Evolutionary conservation across 129 eudicot genomes (phyloP).

Genomic region (Flaveria sonorensis): DNA sequence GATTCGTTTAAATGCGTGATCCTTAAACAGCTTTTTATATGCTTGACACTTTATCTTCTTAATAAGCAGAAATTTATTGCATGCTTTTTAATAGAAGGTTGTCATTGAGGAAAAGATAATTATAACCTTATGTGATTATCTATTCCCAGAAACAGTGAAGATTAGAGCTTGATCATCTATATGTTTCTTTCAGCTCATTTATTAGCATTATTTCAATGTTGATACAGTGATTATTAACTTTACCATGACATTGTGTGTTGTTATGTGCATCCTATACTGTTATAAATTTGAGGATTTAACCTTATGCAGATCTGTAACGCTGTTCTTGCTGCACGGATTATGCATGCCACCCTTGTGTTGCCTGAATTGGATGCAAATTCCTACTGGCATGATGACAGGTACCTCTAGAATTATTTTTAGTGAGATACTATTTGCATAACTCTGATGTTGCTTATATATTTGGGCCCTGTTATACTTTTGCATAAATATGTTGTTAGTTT

Average conservation of each 20-base stretch:
- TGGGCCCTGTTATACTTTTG: not conserved
- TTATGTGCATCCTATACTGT: not conserved
- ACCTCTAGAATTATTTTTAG: not conserved
- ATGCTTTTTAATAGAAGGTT: not conserved
- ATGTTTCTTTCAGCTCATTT: not conserved
- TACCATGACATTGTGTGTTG: not conserved
- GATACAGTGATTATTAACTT: constrained; percentile 5
- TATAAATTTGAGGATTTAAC: constrained; percentile 13
- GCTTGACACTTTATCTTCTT: not conserved
- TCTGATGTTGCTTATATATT: not conserved
- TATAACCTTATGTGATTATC: not conserved
- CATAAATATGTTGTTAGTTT: not conserved
- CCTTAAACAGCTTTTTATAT: not conserved
- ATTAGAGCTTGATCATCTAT: constrained; percentile 9
- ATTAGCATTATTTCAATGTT: constrained; percentile 14
- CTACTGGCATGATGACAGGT: constrained; percentile 97
- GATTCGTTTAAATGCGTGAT: not conserved
- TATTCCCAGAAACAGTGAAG: constrained; percentile 5
- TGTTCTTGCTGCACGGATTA: constrained; percentile 97
- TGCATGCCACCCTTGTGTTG: constrained; percentile 98
- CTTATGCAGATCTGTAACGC: constrained; percentile 81
- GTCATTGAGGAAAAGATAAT: not conserved
- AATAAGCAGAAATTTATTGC: not conserved
- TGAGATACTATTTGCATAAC: not conserved
- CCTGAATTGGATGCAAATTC: constrained; percentile 98